phyloP scores from a whole-genome alignment of 345 rosid genomes.

The Aquilaria yunnanensis region DNA sequence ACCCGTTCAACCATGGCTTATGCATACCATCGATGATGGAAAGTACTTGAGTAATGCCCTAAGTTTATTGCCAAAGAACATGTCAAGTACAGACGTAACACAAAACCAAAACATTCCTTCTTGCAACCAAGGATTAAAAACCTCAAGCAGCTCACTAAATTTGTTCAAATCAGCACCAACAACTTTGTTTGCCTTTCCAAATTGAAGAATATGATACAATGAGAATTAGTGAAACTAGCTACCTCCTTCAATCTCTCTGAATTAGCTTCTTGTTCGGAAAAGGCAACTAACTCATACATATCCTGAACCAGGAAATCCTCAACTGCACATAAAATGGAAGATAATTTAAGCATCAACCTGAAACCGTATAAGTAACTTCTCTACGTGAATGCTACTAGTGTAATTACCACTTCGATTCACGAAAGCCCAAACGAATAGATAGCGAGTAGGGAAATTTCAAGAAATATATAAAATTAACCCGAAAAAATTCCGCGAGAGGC shows the following conservation, averaged over 20 bases:
- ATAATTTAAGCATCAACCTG: not conserved
- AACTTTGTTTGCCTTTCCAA: not conserved
- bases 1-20: conserved; percentile 47
- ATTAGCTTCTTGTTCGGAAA: conserved; percentile 24
- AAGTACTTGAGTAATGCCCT: conserved; percentile 46
- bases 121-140: not conserved
- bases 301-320: conserved; percentile 47
- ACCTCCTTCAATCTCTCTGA: conserved; percentile 38
- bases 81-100: too few species aligned
- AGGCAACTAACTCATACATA: conserved; percentile 28
- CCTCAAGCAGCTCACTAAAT: too few species aligned
- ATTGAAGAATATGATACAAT: not conserved
- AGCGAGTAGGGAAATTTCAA: not conserved
- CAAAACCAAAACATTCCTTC: not conserved
- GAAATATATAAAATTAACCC: conserved; percentile 20
- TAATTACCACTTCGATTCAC: not conserved
- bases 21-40: conserved; percentile 37
- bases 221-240: not conserved
- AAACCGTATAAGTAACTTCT: too few species aligned
- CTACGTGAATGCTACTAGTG: too few species aligned
- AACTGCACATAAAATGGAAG: conserved; percentile 15
- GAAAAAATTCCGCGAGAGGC: conserved; percentile 54
- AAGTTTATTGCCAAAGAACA: not conserved
- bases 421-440: not conserved
- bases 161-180: too few species aligned